Conservation (phyloP, 2,329 filamentous ascomycete genomes). For the Diaporthe australafricana region DNA sequence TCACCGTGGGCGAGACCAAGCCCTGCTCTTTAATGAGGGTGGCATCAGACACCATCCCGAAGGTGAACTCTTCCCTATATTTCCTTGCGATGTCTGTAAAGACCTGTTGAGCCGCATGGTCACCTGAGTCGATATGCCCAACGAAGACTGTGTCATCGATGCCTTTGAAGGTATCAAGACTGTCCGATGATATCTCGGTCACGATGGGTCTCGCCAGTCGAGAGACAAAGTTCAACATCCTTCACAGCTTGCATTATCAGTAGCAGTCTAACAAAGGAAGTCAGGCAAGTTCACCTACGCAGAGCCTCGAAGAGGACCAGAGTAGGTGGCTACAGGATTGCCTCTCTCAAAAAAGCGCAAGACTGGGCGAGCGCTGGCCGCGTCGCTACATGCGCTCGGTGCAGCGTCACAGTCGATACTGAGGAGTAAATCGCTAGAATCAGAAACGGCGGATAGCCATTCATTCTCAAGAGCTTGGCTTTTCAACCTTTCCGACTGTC, state of each 20-base stretch:
- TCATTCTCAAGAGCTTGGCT: constrained; percentile 40
- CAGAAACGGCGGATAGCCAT: constrained; percentile 38
- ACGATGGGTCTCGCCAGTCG: constrained; percentile 45
- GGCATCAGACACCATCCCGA: constrained; percentile 43
- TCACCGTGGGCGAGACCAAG: constrained; percentile 40
- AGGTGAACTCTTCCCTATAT: constrained; percentile 50
- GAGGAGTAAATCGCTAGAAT: constrained; percentile 35
- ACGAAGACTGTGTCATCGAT: constrained; percentile 49
- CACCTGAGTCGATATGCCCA: constrained; percentile 42
- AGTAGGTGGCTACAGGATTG: constrained; percentile 37
- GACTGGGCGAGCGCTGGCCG: constrained; percentile 37
- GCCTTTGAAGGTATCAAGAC: constrained; percentile 43
- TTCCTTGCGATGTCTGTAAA: constrained; percentile 44
- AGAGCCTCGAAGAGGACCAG: constrained; percentile 38
- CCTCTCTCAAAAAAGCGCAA: constrained; percentile 40
- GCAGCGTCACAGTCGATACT: constrained; percentile 42
- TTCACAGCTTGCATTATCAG: constrained; percentile 6
- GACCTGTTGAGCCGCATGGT: constrained; percentile 37
- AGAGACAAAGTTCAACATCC: constrained; percentile 42
- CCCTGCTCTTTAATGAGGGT: constrained; percentile 37
- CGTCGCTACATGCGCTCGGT: constrained; percentile 35
- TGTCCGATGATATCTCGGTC: constrained; percentile 39
- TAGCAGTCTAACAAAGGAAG: accelerated
- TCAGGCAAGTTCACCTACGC: constrained; percentile 38
- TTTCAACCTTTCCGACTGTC: constrained; percentile 20